These are phyloP conservation scores for Thozetella sp. DNA, from an alignment of 495 filamentous ascomycete species.

Conservation along the genomic window DNA sequence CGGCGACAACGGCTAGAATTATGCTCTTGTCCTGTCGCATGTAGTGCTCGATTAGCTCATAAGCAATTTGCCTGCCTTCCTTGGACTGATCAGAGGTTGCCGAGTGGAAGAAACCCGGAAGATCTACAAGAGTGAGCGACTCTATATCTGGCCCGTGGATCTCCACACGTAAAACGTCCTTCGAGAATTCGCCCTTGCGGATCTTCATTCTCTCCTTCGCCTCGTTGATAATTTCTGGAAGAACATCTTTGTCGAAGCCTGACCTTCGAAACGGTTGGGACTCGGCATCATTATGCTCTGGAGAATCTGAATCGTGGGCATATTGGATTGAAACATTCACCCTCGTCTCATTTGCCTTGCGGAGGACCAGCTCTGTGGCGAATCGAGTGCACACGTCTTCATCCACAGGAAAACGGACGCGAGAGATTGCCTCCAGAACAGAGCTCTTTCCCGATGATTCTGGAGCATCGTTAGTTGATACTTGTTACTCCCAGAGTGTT, in stretches of 20 bases:
- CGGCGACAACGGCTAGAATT: slow-evolving; percentile 59
- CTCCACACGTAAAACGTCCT: slow-evolving; percentile 66
- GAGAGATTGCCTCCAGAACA: slow-evolving; percentile 65
- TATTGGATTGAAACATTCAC: slow-evolving; percentile 23
- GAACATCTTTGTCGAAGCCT: slow-evolving; percentile 28
- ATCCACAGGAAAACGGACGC: slow-evolving; percentile 61
- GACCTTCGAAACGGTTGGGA: background rate
- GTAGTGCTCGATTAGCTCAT: slow-evolving; percentile 56
- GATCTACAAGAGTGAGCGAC: slow-evolving; percentile 68
- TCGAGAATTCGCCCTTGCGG: slow-evolving; percentile 39
- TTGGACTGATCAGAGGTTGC: slow-evolving; percentile 41
- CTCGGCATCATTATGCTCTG: background rate
- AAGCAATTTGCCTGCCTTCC: slow-evolving; percentile 46
- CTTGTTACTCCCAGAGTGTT: background rate
- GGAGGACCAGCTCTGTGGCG: slow-evolving; percentile 58
- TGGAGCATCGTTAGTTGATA: background rate
- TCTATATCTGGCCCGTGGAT: slow-evolving; percentile 60
- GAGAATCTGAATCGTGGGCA: background rate
- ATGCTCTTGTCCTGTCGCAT: slow-evolving; percentile 58
- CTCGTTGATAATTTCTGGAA: slow-evolving; percentile 46
- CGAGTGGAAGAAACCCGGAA: slow-evolving; percentile 62
- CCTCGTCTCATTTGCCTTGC: slow-evolving; percentile 23
- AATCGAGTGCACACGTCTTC: slow-evolving; percentile 62
- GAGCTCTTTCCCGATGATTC: slow-evolving; percentile 65
- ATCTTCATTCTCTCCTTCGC: slow-evolving; percentile 41